Evolutionary conservation across 176 grass and related monocot genomes (phyloP), one percentile per base, ranked within the genome.

Genomic region (Ampelocalamus luodianensis): DNA sequence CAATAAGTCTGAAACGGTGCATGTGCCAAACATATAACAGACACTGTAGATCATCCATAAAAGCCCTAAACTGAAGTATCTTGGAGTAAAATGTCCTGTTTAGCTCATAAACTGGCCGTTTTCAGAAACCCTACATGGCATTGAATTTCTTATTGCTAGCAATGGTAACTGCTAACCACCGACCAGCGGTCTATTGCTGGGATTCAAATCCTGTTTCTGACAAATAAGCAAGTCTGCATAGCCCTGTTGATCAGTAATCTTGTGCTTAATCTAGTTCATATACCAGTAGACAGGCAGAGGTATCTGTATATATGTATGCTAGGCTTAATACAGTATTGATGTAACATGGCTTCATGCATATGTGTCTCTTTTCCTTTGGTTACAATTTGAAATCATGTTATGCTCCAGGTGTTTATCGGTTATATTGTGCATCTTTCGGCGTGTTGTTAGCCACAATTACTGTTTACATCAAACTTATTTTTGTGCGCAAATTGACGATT

Each of bases 201-300:
- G 13, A 4, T 53, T 72, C 5, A 0, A n/a, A 50, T 64, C 22
- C 13, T 42, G 40, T 58, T 29, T 56, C 40, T 59, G 55, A 10
- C 22, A 40, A 74, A 66, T 83, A 79, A 50, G 18, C 58, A 59
- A 85, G 68, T 61, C 46, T 66, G 24, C 18, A 71, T 82, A 87
- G 13, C 20, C 77, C 56, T 76, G 44, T 32, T 66, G 72, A 43
- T n/a, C 5, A 38, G 50, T 58, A 82, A 71, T 71, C 66, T 18
- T 58, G 5, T 70, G n/a, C 11, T 26, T 61, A 72, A 36, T 62
- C 20, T 73, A 71, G 56, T 48, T 76, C n/a, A 74, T 51, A 45
- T 55, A 15, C 5, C 39, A 80, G 43, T 77, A 59, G 39, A 75
- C 3, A 75, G 7, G n/a, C 26, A 26, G 65, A 71, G 18, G 22